These are phyloP conservation scores for Pharus latifolius DNA, from an alignment of 176 grass and related monocot species.

Conservation along the genomic window DNA sequence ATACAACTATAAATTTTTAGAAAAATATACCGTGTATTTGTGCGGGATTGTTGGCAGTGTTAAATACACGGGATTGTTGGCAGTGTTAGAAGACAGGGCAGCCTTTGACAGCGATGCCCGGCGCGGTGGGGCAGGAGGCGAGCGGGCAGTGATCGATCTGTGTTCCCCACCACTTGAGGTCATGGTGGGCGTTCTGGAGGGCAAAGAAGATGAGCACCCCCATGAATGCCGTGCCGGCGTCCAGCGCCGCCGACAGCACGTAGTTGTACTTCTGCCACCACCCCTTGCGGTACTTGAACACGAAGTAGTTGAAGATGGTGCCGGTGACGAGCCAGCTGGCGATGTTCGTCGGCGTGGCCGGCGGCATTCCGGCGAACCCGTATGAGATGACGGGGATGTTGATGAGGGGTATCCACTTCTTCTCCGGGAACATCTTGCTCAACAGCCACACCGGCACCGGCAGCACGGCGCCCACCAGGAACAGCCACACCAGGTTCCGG, in stretches of 20 bases:
- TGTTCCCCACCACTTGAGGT: constrained; percentile 89
- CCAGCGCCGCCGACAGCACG: constrained; percentile 89
- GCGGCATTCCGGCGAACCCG: constrained; percentile 97
- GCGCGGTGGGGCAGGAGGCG: constrained; percentile 74
- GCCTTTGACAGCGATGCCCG: constrained; percentile 71
- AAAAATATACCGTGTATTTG: no score
- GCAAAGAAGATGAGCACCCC: constrained; percentile 95
- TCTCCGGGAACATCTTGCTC: constrained; percentile 77
- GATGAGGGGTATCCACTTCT: constrained; percentile 95
- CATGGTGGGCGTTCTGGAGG: constrained; percentile 71
- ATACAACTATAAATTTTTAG: no score
- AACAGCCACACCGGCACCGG: constrained; percentile 88
- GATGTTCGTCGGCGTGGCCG: constrained; percentile 94
- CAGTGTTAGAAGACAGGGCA: constrained; percentile 88
- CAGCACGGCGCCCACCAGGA: constrained; percentile 65
- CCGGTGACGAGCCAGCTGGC: constrained; percentile 91
- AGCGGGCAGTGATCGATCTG: constrained; percentile 90
- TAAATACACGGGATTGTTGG: background rate
- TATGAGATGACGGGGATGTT: constrained; percentile 93
- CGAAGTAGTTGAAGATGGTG: constrained; percentile 91
- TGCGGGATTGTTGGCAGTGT: background rate
- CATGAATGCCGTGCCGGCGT: constrained; percentile 96
- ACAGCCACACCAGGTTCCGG: constrained; percentile 97
- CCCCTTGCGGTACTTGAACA: constrained; percentile 77
- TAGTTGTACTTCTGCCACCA: constrained; percentile 99